Conservation (phyloP, 345 rosid genomes). For the Cochlearia excelsa region DNA sequence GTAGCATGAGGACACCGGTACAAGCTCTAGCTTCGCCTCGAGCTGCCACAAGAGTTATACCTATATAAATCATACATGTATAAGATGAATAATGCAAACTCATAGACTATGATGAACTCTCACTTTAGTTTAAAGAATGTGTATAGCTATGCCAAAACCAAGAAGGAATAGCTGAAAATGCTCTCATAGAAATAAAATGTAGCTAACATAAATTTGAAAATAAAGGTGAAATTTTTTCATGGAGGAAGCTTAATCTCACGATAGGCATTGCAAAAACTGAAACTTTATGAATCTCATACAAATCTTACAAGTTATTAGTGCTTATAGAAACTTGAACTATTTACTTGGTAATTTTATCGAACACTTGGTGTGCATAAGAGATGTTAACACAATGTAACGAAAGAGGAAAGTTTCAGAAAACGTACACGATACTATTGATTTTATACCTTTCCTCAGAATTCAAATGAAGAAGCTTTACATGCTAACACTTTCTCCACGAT, state of each 20-base stretch:
- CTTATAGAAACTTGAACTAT: too few relatives aligned
- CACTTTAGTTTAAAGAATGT: constrained; percentile 3
- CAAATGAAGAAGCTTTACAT: too few relatives aligned
- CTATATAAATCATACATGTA: constrained; percentile 2
- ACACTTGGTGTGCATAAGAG: too few relatives aligned
- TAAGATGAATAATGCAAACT: not conserved
- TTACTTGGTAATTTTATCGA: too few relatives aligned
- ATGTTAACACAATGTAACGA: too few relatives aligned
- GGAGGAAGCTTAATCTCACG: not conserved
- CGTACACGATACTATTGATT: too few relatives aligned
- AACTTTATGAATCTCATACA: not conserved
- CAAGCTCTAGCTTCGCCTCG: constrained; percentile 37
- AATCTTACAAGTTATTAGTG: too few relatives aligned
- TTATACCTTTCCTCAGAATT: too few relatives aligned
- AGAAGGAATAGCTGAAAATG: constrained; percentile 8
- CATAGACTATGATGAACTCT: constrained; percentile 2
- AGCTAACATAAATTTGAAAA: not conserved
- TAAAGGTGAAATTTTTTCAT: constrained; percentile 1
- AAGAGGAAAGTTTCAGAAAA: too few relatives aligned
- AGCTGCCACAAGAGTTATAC: constrained; percentile 24
- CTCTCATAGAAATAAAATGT: not conserved
- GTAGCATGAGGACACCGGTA: constrained; percentile 42
- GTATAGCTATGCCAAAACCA: constrained; percentile 7
- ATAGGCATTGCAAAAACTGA: not conserved
- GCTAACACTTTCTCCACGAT: too few relatives aligned